Evolutionary conservation across 345 rosid genomes (phyloP).

Genomic region (Heritiera fomes): DNA sequence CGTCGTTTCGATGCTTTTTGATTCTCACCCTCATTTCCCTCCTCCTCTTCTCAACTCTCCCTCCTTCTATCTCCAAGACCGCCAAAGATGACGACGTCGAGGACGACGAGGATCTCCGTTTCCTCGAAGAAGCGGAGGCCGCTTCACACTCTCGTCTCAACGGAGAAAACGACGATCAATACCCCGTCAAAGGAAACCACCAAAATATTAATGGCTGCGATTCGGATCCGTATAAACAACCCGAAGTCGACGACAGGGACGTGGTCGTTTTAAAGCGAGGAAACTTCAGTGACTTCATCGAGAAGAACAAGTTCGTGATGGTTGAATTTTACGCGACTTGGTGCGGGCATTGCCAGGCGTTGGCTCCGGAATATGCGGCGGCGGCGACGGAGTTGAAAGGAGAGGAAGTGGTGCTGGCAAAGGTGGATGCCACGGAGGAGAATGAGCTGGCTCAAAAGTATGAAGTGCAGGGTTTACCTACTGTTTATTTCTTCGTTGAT

Average conservation of each 20-base stretch:
- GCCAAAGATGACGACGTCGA: conserved; percentile 20
- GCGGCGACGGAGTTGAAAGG: conserved; percentile 88
- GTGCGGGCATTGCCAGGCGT: conserved; percentile 97
- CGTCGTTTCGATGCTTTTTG: conserved; percentile 50
- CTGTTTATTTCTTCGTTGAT: conserved; percentile 74
- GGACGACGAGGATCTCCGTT: conserved; percentile 76
- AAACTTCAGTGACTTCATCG: conserved; percentile 69
- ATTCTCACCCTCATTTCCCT: conserved; percentile 48
- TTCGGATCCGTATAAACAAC: conserved; percentile 52
- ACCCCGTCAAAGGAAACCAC: conserved; percentile 44
- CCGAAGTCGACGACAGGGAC: conserved; percentile 82
- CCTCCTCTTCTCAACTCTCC: conserved; percentile 49
- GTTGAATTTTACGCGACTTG: conserved; percentile 99
- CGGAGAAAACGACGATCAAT: conserved; percentile 39
- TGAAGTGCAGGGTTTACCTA: conserved; percentile 90
- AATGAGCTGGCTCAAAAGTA: conserved; percentile 77
- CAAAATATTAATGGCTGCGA: conserved; percentile 65
- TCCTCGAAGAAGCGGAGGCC: conserved; percentile 65
- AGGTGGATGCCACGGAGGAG: conserved; percentile 96
- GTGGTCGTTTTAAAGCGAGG: conserved; percentile 78
- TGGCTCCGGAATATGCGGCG: conserved; percentile 98
- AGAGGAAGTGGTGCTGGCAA: conserved; percentile 74
- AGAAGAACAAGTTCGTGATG: conserved; percentile 75
- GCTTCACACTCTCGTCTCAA: conserved; percentile 17
- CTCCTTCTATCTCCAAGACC: conserved; percentile 45